These are phyloP conservation scores for Byssothecium circinans DNA, from an alignment of 2,329 filamentous ascomycete genomes.

Conservation along the genomic window DNA sequence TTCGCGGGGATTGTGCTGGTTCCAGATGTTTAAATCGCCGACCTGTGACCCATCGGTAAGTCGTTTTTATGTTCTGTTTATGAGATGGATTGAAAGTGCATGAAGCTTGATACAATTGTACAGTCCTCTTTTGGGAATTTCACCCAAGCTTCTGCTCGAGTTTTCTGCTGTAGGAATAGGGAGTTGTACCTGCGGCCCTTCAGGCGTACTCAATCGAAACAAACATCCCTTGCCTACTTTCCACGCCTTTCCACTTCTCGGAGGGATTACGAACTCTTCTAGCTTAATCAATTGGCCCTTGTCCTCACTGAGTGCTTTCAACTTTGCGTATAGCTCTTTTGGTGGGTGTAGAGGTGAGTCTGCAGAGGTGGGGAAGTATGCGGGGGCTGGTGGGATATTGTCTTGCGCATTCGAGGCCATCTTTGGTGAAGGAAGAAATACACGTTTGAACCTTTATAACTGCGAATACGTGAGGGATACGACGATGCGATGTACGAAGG, in stretches of 20 bases:
- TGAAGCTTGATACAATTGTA: no score
- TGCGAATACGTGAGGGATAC: no score
- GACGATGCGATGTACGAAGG: no score
- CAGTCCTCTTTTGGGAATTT: no score
- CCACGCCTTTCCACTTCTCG: slow-evolving; percentile 75
- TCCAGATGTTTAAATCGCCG: slow-evolving; percentile 83
- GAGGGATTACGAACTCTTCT: slow-evolving; percentile 58
- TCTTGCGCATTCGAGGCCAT: slow-evolving; percentile 9
- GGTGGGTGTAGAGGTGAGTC: slow-evolving; percentile 37
- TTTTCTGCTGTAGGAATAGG: no score
- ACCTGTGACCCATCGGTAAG: slow-evolving; percentile 48
- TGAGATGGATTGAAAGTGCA: background rate
- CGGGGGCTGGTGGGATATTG: slow-evolving; percentile 29
- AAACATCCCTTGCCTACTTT: slow-evolving; percentile 68
- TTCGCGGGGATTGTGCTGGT: slow-evolving; percentile 73
- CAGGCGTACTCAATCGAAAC: slow-evolving; percentile 72
- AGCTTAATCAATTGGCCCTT: slow-evolving; percentile 13
- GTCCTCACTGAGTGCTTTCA: slow-evolving; percentile 17
- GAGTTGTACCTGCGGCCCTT: slow-evolving; percentile 69
- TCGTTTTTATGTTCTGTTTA: background rate
- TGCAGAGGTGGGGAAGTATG: slow-evolving; percentile 40
- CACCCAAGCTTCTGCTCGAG: no score
- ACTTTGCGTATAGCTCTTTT: slow-evolving; percentile 27
- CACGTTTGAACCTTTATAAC: no score
- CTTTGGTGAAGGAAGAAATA: background rate